phyloP scores from a whole-genome alignment of 2,329 filamentous ascomycete species.

The Pseudocercospora crystallina region DNA sequence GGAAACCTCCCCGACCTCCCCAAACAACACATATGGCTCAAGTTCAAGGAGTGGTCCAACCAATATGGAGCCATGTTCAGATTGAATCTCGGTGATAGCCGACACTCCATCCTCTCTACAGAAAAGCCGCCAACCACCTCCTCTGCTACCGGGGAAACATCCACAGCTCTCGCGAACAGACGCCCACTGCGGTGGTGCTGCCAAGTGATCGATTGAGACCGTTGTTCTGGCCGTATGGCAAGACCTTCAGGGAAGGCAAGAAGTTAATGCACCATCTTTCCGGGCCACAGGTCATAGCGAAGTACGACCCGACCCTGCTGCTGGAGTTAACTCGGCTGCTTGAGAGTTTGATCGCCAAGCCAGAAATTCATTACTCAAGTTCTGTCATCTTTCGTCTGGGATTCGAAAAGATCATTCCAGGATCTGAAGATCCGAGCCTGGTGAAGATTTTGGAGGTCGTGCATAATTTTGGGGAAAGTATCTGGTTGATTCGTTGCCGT shows the following conservation, averaged over 20 bases:
- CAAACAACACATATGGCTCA: conserved; percentile 39
- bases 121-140: conserved; percentile 46
- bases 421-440: too few species aligned
- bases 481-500: conserved; percentile 48
- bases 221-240: conserved; percentile 11
- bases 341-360: too few species aligned
- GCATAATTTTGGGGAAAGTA: too few species aligned
- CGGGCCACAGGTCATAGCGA: too few species aligned
- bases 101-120: conserved; percentile 40
- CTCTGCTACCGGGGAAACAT: conserved; percentile 42
- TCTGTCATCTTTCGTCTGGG: too few species aligned
- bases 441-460: too few species aligned
- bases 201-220: conserved; percentile 26
- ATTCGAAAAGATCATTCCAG: too few species aligned
- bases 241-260: conserved; percentile 34
- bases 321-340: too few species aligned
- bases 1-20: conserved; percentile 41
- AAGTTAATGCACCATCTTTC: too few species aligned
- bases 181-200: conserved; percentile 38
- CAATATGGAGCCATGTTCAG: conserved; percentile 33
- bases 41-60: conserved; percentile 32
- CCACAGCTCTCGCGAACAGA: conserved; percentile 40
- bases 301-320: too few species aligned
- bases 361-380: too few species aligned
- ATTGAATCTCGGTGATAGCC: conserved; percentile 44